Conservation (phyloP, 2,329 filamentous ascomycete species). For the Ophiostoma populinum region DNA sequence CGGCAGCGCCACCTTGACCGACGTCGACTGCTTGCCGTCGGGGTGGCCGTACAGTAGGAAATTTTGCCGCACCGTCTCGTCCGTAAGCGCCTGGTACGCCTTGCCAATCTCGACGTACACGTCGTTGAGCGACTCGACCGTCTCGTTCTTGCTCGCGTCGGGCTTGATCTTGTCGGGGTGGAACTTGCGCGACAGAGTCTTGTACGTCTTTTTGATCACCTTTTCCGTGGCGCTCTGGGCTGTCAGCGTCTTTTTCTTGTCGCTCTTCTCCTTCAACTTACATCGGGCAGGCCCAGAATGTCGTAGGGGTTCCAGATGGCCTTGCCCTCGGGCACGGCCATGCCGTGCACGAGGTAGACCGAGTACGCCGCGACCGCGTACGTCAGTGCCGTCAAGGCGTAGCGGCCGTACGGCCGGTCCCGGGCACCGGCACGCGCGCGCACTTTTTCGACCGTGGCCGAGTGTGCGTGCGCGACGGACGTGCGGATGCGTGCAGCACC, state of each 20-base stretch:
- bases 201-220: constrained; percentile 84
- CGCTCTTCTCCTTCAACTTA: constrained; percentile 17
- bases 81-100: constrained; percentile 93
- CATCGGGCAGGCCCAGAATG: constrained; percentile 72
- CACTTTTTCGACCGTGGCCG: constrained; percentile 64
- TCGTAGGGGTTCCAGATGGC: constrained; percentile 97
- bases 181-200: constrained; percentile 64
- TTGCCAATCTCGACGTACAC: constrained; percentile 91
- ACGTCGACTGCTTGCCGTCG: constrained; percentile 95
- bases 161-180: constrained; percentile 88
- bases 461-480: constrained; percentile 66
- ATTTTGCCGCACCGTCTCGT: constrained; percentile 94
- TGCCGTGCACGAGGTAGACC: constrained; percentile 76
- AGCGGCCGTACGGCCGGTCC: too few relatives aligned
- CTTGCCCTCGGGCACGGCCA: constrained; percentile 43
- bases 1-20: constrained; percentile 90
- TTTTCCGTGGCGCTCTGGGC: constrained; percentile 73
- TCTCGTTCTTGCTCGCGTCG: constrained; percentile 77
- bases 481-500: constrained; percentile 50
- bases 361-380: constrained; percentile 79
- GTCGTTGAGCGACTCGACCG: constrained; percentile 65
- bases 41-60: constrained; percentile 92
- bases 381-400: constrained; percentile 56
- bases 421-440: too few relatives aligned
- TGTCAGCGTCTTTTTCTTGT: too few relatives aligned